A percentile compares a stretch with the other conserved stretches of the same genome.
Evolutionary conservation across 1,284 basidiomycete genomes (phyloP).

Genomic region (Mycena sp.): DNA sequence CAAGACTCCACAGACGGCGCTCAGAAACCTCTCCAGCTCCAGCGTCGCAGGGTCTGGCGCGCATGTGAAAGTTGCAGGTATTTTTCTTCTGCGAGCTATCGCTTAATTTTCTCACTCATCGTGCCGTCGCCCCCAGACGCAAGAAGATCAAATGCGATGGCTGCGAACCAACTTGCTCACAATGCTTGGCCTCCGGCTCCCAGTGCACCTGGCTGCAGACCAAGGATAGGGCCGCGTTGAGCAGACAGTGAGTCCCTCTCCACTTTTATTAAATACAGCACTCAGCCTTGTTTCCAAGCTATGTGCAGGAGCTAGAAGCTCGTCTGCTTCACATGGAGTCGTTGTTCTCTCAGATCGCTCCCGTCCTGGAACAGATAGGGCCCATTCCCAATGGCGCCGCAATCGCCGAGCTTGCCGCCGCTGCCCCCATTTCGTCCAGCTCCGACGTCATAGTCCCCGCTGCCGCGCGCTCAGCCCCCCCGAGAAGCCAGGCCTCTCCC

Average conservation of each 20-base stretch:
- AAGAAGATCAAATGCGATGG: slow-evolving; percentile 94
- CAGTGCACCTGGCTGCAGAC: slow-evolving; percentile 88
- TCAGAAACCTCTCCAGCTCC: slow-evolving; percentile 76
- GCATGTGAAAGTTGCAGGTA: slow-evolving; percentile 88
- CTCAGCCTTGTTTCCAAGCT: slow-evolving; percentile 48
- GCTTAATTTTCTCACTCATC: slow-evolving; percentile 20
- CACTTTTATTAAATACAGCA: slow-evolving; percentile 30
- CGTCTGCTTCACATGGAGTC: slow-evolving; percentile 86
- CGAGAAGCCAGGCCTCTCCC: slow-evolving; percentile 47
- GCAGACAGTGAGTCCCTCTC: slow-evolving; percentile 74
- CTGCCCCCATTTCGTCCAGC: slow-evolving; percentile 41
- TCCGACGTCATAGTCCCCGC: slow-evolving; percentile 41
- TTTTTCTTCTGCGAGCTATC: slow-evolving; percentile 40
- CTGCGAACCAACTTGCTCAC: slow-evolving; percentile 83
- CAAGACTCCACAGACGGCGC: slow-evolving; percentile 59
- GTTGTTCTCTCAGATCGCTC: slow-evolving; percentile 79
- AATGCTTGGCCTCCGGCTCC: slow-evolving; percentile 75
- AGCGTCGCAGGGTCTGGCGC: slow-evolving; percentile 80
- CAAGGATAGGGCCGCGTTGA: slow-evolving; percentile 85
- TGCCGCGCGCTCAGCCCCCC: slow-evolving; percentile 52
- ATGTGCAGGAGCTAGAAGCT: slow-evolving; percentile 88
- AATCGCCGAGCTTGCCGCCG: slow-evolving; percentile 38
- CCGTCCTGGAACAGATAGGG: slow-evolving; percentile 76
- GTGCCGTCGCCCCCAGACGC: slow-evolving; percentile 56
- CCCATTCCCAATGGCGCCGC: slow-evolving; percentile 54